Evolutionary conservation across 805 yeast species (phyloP), one percentile per base, ranked within the genome.

Genomic region (Kazachstania kunashirensis): DNA sequence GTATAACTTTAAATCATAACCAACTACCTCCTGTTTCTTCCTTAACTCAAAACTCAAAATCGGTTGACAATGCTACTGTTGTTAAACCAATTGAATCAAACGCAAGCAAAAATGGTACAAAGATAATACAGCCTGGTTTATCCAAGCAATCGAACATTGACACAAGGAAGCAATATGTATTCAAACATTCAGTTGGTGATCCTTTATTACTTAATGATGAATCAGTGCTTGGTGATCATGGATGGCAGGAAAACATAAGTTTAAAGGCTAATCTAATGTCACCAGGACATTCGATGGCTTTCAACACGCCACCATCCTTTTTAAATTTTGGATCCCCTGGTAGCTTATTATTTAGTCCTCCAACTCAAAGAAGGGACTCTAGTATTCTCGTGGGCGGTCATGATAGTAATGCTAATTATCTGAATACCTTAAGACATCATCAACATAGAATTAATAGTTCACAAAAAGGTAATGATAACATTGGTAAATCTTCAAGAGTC

Each of bases 221-320:
- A 24, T 47, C 50, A 2, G 23, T 19, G 6, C 19, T 38, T 10
- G 34, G 28, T 6, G 41, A 38, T n/a, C 24, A 29, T 3, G 10
- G 26, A 11, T 36, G 39, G 39, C 40, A 37, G 19, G 40, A 37
- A 4, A 29, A 9, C 19, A 18, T 20, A 8, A 25, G 19, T 12
- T 21, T 16, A 4, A 20, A 21, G 16, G 4, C 24, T 16, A 27
- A 27, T 17, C 12, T 19, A 6, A 26, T 23, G 13, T 34, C 47
- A 5, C 46, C 44, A 17, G 24, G n/a, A 20, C 30, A 31, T 3
- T 20, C 28, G 12, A 34, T 24, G 3, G 47, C 44, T 23, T 49
- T 52, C 28, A 49, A 49, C 31, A 52, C 59, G 3, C 59, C 61
- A 3, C 59, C 61, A 7, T 55, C 61, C 3, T 49, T 50, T 42